A percentile compares a stretch with the other conserved stretches of the same genome.
These are phyloP conservation scores for Aristolochia contorta DNA, from an alignment of 164 flowering plant species.

Conservation along the genomic window DNA sequence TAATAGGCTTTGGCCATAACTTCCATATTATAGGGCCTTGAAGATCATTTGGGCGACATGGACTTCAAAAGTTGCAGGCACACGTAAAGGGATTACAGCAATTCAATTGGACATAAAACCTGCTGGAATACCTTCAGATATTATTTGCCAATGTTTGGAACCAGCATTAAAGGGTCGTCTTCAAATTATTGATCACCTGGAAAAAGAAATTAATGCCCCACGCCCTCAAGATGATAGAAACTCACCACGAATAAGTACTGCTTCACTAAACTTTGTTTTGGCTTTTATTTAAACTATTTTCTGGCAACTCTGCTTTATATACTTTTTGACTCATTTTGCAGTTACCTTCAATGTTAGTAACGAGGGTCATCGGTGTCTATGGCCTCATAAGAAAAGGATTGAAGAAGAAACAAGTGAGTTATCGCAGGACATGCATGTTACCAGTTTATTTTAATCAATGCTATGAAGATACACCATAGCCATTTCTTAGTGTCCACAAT, in stretches of 20 bases:
- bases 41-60: slow-evolving; percentile 98
- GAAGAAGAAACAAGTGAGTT: slow-evolving; percentile 82
- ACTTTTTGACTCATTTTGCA: slow-evolving; percentile 26
- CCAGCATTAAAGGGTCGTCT: slow-evolving; percentile 78
- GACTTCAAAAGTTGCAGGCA: slow-evolving; percentile 98
- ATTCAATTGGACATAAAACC: slow-evolving; percentile 98
- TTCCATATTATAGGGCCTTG: slow-evolving; percentile 73
- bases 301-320: background rate
- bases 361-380: slow-evolving; percentile 79
- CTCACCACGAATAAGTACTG: slow-evolving; percentile 61
- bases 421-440: too few relatives aligned
- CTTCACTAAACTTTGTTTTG: too few relatives aligned
- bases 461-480: too few relatives aligned
- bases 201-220: slow-evolving; percentile 65
- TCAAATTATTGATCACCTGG: slow-evolving; percentile 88
- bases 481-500: too few relatives aligned
- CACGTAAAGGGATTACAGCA: slow-evolving; percentile 78
- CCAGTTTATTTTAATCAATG: too few relatives aligned
- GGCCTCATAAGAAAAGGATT: slow-evolving; percentile 73
- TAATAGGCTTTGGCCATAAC: background rate
- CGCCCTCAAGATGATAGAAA: slow-evolving; percentile 58
- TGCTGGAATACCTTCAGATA: slow-evolving; percentile 93
- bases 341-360: slow-evolving; percentile 64
- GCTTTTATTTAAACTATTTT: background rate
- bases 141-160: slow-evolving; percentile 73